phyloP scores from a whole-genome alignment of 257 asterid species.

The Rehmannia glutinosa region DNA sequence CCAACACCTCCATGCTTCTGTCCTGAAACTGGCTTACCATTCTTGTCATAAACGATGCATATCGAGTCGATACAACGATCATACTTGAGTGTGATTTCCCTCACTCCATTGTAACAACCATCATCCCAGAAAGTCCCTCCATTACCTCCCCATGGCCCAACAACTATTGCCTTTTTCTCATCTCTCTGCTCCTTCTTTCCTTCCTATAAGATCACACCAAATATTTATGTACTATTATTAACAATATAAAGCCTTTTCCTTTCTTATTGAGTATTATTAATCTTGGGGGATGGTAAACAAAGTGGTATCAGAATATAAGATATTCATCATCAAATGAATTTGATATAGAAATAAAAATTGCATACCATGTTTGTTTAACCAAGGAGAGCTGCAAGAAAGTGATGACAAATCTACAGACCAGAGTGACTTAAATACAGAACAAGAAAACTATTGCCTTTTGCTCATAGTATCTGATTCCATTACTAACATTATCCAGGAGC shows the following conservation, averaged over 20 bases:
- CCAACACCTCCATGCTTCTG: conserved; percentile 71
- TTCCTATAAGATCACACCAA: too few species aligned
- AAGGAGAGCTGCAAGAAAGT: neutral
- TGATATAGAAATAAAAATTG: neutral
- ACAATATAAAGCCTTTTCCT: too few species aligned
- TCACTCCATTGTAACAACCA: conserved; percentile 52
- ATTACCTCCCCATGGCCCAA: conserved; percentile 87
- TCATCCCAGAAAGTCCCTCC: conserved; percentile 73
- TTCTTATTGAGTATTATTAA: too few species aligned
- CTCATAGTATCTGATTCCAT: conserved; percentile 25
- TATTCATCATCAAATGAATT: neutral
- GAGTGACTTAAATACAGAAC: neutral
- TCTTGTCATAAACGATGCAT: conserved; percentile 44
- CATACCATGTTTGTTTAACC: too few species aligned
- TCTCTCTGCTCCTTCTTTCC: neutral
- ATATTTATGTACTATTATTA: too few species aligned
- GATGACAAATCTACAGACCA: neutral
- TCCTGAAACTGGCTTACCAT: conserved; percentile 40
- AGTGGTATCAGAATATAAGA: too few species aligned
- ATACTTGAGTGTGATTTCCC: conserved; percentile 54
- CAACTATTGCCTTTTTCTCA: conserved; percentile 34
- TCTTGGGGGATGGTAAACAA: too few species aligned
- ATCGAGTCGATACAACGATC: conserved; percentile 68
- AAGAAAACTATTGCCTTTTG: neutral
- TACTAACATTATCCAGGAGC: neutral